Percentiles rank a stretch among this genome's conserved stretches.
These are phyloP conservation scores for Fusarium veterinarium DNA, from an alignment of 2,329 filamentous ascomycete genomes.

Conservation along the genomic window DNA sequence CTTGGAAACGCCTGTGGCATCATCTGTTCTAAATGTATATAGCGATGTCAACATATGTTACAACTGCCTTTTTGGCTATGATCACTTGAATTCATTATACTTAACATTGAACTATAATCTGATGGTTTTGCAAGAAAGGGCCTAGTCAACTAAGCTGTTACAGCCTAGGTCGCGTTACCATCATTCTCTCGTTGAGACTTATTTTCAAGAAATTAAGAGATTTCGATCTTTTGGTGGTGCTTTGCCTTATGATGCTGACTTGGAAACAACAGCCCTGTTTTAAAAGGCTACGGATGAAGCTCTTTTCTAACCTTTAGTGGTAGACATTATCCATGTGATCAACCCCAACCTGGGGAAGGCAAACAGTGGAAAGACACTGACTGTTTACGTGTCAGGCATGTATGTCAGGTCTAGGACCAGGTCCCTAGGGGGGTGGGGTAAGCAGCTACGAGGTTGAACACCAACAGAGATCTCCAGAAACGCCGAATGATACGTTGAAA, in stretches of 20 bases:
- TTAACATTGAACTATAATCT: not conserved
- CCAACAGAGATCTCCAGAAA: not conserved
- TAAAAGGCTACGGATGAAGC: not conserved
- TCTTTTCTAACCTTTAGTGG: not conserved
- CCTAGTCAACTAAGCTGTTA: fast-evolving
- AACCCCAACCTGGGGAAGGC: not conserved
- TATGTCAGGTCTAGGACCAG: too few relatives aligned
- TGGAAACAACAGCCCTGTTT: fast-evolving
- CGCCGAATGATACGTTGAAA: not conserved
- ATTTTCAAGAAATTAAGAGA: fast-evolving
- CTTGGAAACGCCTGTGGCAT: conserved; percentile 55
- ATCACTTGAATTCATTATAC: not conserved
- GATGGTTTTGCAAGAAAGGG: fast-evolving
- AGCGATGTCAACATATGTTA: fast-evolving
- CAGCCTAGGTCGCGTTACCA: too few relatives aligned
- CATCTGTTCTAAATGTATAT: conserved; percentile 44
- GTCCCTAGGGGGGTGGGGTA: not conserved
- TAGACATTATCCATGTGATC: not conserved
- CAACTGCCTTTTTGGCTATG: not conserved
- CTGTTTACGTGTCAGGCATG: not conserved
- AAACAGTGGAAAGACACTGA: not conserved
- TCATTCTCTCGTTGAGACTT: not conserved
- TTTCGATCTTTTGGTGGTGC: not conserved
- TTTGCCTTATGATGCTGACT: not conserved
- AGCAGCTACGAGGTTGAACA: not conserved